Evolutionary conservation across 2,329 filamentous ascomycete genomes (phyloP), one percentile per base, ranked within the genome.

Genomic region (Huntiella moniliformis): DNA sequence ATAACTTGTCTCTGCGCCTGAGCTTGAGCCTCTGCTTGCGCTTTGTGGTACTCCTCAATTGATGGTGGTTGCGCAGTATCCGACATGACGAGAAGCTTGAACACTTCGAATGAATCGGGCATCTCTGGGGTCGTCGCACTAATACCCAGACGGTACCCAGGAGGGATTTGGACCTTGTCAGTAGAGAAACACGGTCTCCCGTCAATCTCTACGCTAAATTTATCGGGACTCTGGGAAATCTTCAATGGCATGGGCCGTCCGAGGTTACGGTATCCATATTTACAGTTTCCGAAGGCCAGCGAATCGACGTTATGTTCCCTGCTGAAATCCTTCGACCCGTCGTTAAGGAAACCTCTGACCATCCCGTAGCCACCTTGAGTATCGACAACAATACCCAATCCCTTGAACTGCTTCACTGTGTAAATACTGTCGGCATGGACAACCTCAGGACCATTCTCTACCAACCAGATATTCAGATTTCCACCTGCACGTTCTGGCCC

Each of bases 391-490:
- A 98, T 65, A 32, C 76, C 87, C 53, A 98, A 66, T n/a, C 91
- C 91, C 55, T 96, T 88, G 56, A 94, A 98, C 54, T 74, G 75
- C 45, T 75, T 75, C 7, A 80, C 79, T 1, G 82, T 91, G 63
- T 95, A 94, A 54, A 94, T 75, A 61, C 83, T 92, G 52, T 74
- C 72, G 17, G 77, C 71, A 46, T 77, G 79, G 46, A 93, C 67
- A 28, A 68, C 66, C 50, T 69, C 63, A 53, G 73, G 64, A 31
- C 82, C 81, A 50, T 82, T 72, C 54, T 75, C 77, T 44, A 74
- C 78, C 57, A 92, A 84, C 91, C 91, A 98, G 56, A 98, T 70
- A 62, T 96, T 88, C 54, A 98, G 67, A 63, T 92, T 95, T 42
- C 91, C 91, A 48, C 79, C 77, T 43, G 79, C 85, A 54, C 83